Base-by-base conservation (phyloP, 2,329 filamentous ascomycete genomes). In the Fusarium subtropicale region DNA sequence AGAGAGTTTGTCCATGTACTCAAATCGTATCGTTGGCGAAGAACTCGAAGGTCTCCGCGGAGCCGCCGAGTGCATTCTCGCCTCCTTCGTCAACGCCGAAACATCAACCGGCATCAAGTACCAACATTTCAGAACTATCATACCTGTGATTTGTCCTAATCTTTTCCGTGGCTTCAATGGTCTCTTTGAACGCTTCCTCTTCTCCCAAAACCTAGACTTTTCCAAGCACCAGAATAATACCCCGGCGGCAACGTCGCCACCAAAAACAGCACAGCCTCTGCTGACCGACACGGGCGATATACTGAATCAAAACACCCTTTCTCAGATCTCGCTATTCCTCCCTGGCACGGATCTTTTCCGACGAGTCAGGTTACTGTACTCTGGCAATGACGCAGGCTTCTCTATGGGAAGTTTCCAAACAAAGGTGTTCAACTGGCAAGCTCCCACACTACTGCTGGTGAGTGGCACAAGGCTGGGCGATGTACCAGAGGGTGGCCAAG, bases 341-440 rank as follows among this genome's bases (percentile, higher is more conserved):
- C 87, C 87, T 3, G 88, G 89, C 9, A 82, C 82, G 7, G 84
- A 86, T 3, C 82, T 94, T 7, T 93, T 93, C 76, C 83, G 88
- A 13, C 84, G 87, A 5, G 81, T 93, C 4, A 86, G 90, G 2
- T 84, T 88, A 3, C 81, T 94, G 0, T 94, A 93, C 75, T 90
- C 89, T 2, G 91, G 91, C 7, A 88, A 86, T 47, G 86, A 88
- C 28, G 88, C 90, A 15, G 91, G 91, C 7, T 94, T 93, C 78
- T 92, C 90, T 22, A 91, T 93, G 87, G 90, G 91, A 24, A 90
- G 89, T 57, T 93, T 93, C 67, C 90, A 93, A 75, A 86, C 89
- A 22, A 90, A 89, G 71, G 89, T 92, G 4, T 91, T 93, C 79
- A 91, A 93, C 76, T 94, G 91, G 91, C 84, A 87, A 42, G 91